phyloP scores from a whole-genome alignment of 2,329 filamentous ascomycete genomes.

The Cadophora sp. region DNA sequence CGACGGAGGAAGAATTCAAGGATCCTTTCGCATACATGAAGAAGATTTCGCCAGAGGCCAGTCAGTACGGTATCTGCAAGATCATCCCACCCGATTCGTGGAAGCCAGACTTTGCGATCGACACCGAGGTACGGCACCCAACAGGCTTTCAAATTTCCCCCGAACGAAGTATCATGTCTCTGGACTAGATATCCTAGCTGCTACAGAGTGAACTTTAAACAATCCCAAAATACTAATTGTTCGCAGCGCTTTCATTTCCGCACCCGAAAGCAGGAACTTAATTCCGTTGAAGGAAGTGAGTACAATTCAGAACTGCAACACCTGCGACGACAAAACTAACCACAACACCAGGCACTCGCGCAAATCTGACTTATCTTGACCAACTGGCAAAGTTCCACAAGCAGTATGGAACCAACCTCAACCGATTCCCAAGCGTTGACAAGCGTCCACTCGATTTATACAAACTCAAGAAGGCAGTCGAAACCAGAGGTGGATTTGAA shows the following conservation, averaged over 20 bases:
- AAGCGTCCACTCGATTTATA: constrained; percentile 97
- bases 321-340: constrained; percentile 35
- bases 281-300: constrained; percentile 97
- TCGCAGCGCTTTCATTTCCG: constrained; percentile 92
- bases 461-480: constrained; percentile 95
- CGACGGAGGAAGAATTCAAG: constrained; percentile 92
- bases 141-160: background rate
- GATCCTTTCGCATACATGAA: constrained; percentile 93
- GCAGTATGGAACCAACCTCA: constrained; percentile 92
- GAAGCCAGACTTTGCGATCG: constrained; percentile 95
- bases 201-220: background rate
- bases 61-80: constrained; percentile 91
- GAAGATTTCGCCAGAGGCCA: constrained; percentile 87
- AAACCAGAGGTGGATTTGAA: constrained; percentile 92
- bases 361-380: constrained; percentile 95
- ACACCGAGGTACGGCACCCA: constrained; percentile 80
- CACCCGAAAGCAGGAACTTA: constrained; percentile 94
- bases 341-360: constrained; percentile 74
- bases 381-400: constrained; percentile 96
- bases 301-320: constrained; percentile 37
- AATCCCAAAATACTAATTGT: constrained; percentile 36
- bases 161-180: background rate
- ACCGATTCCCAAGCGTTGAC: constrained; percentile 94
- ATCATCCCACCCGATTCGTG: constrained; percentile 92
- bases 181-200: background rate